Percentiles rank a stretch among this genome's conserved stretches.
Evolutionary conservation across 2,329 filamentous ascomycete species (phyloP).

Genomic region (Claviceps purpurea): DNA sequence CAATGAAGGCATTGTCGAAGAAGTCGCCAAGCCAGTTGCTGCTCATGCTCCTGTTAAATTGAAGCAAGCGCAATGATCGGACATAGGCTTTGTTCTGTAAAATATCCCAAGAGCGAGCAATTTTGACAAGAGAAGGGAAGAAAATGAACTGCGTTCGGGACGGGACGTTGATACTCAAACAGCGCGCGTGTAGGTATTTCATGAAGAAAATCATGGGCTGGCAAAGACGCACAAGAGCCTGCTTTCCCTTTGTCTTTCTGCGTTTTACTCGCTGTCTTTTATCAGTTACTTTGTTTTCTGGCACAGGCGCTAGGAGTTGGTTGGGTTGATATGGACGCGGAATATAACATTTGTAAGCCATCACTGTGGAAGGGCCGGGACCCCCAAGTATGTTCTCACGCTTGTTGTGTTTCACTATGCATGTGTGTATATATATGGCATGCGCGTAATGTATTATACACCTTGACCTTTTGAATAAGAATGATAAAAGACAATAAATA

Average conservation of each 20-base stretch:
- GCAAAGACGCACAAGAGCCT: background rate
- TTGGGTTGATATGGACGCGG: background rate
- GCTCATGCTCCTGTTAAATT: background rate
- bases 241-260: background rate
- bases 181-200: background rate
- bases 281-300: background rate
- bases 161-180: background rate
- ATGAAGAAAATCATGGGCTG: background rate
- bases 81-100: background rate
- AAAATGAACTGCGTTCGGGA: no score
- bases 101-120: background rate
- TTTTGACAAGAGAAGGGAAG: background rate
- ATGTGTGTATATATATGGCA: no score
- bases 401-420: no score
- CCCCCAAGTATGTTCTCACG: no score
- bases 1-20: conserved; percentile 7
- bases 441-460: no score
- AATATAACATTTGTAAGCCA: no score
- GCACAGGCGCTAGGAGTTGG: conserved; percentile 1
- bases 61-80: background rate
- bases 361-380: no score
- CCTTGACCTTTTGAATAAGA: no score
- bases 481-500: no score
- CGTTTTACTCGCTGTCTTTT: background rate
- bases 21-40: background rate